Conservation (phyloP, 176 grass and related monocot species). For the Elaeis guineensis region DNA sequence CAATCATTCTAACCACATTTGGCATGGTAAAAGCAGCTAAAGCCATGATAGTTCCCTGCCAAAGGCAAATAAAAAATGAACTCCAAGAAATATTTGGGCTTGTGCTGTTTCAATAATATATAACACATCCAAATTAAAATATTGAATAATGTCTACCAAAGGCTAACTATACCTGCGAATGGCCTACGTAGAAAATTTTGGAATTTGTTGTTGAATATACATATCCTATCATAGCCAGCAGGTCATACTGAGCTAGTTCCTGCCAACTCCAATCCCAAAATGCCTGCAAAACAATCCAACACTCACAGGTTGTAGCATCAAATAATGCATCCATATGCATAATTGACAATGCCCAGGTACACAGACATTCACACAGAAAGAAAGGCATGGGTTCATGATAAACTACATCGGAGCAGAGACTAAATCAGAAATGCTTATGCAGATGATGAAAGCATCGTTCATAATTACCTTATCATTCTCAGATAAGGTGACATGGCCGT, state of each 20-base stretch:
- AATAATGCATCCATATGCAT: too few species aligned
- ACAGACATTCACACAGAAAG: too few species aligned
- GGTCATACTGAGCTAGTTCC: constrained; percentile 81
- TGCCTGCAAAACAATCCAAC: constrained; percentile 30
- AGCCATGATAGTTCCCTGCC: constrained; percentile 95
- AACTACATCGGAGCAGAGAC: too few species aligned
- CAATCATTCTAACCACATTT: constrained; percentile 62
- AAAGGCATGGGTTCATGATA: too few species aligned
- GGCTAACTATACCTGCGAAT: constrained; percentile 61
- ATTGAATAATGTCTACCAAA: not conserved
- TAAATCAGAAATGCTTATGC: too few species aligned
- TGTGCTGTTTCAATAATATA: too few species aligned
- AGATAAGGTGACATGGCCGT: constrained; percentile 57
- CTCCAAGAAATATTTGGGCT: not conserved
- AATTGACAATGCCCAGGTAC: too few species aligned
- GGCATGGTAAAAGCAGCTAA: constrained; percentile 77
- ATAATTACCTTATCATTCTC: constrained; percentile 78
- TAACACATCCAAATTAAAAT: too few species aligned
- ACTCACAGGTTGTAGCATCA: not conserved
- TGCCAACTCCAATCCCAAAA: constrained; percentile 99
- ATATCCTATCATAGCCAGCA: constrained; percentile 75
- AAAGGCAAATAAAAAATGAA: constrained; percentile 6
- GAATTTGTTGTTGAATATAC: constrained; percentile 47
- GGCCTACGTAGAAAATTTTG: constrained; percentile 73
- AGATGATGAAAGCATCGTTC: not conserved